Evolutionary conservation across 768 basidiomycete genomes (phyloP).

Genomic region (Cystobasidiopsis lactophilus): DNA sequence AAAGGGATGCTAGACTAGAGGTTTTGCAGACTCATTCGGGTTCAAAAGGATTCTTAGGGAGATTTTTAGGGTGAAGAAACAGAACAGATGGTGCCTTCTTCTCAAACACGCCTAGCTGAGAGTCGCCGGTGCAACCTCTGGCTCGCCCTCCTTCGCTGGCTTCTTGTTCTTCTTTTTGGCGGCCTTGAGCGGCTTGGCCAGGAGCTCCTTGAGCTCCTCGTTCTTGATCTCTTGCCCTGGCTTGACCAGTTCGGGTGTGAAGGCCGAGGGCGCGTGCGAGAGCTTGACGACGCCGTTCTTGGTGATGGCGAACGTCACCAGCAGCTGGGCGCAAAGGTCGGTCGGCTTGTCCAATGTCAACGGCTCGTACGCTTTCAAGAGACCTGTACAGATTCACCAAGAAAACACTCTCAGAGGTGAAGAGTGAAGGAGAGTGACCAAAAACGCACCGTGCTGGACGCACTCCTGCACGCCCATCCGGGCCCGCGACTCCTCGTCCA

Average conservation of each 20-base stretch:
- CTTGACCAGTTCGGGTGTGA: conserved; percentile 74
- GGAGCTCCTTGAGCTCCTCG: conserved; percentile 54
- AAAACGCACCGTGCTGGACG: conserved; percentile 65
- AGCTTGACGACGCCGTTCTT: conserved; percentile 71
- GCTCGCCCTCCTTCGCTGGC: conserved; percentile 4
- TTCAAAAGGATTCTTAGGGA: no score
- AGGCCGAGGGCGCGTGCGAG: conserved; percentile 76
- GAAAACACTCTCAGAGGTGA: background rate
- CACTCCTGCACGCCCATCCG: conserved; percentile 91
- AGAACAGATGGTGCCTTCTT: no score
- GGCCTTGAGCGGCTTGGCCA: conserved; percentile 61
- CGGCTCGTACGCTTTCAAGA: background rate
- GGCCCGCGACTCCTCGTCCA: conserved; percentile 89
- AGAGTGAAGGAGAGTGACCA: no score
- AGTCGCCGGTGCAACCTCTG: no score
- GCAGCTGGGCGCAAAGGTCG: conserved; percentile 81
- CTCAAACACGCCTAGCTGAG: no score
- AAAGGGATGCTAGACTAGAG: no score
- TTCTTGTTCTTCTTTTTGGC: conserved; percentile 52
- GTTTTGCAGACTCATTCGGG: no score
- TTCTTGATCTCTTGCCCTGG: conserved; percentile 75
- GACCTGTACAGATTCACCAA: background rate
- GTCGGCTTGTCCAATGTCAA: conserved; percentile 52
- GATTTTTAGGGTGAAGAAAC: no score
- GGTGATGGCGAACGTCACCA: conserved; percentile 85